phyloP scores from a whole-genome alignment of 352 stramenopile species.

The Pythium rhizo-oryzae region DNA sequence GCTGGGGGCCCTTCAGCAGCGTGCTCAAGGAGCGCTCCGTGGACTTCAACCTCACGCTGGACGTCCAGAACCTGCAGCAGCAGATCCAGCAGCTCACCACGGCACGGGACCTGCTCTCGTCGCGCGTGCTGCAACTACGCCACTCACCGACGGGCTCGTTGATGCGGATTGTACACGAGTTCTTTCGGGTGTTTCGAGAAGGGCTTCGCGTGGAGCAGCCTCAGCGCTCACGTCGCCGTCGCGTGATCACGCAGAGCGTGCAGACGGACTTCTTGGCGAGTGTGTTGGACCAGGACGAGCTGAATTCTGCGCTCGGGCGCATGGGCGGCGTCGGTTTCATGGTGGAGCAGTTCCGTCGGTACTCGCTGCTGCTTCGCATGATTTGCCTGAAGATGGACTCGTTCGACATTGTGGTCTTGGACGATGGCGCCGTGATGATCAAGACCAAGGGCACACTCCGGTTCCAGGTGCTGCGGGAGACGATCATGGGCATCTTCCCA shows the following conservation, averaged over 20 bases:
- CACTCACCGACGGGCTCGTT: conserved; percentile 25
- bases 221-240: background rate
- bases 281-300: conserved; percentile 33
- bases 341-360: conserved; percentile 44
- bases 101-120: conserved; percentile 23
- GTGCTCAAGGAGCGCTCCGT: conserved; percentile 39
- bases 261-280: conserved; percentile 43
- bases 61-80: conserved; percentile 43
- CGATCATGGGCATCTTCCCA: conserved; percentile 48
- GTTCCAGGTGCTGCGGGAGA: conserved; percentile 51
- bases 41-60: conserved; percentile 52
- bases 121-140: conserved; percentile 8
- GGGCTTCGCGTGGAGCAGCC: conserved; percentile 17
- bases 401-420: conserved; percentile 37
- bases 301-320: conserved; percentile 37
- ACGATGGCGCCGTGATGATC: conserved; percentile 32
- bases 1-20: conserved; percentile 39
- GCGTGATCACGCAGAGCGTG: conserved; percentile 23
- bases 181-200: conserved; percentile 24
- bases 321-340: conserved; percentile 41
- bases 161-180: conserved; percentile 24
- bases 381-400: conserved; percentile 34
- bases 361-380: conserved; percentile 45
- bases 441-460: conserved; percentile 32
- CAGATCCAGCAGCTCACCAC: conserved; percentile 36